Base-by-base conservation (phyloP, 2,329 filamentous ascomycete species). In the Cercospora citrullina region DNA sequence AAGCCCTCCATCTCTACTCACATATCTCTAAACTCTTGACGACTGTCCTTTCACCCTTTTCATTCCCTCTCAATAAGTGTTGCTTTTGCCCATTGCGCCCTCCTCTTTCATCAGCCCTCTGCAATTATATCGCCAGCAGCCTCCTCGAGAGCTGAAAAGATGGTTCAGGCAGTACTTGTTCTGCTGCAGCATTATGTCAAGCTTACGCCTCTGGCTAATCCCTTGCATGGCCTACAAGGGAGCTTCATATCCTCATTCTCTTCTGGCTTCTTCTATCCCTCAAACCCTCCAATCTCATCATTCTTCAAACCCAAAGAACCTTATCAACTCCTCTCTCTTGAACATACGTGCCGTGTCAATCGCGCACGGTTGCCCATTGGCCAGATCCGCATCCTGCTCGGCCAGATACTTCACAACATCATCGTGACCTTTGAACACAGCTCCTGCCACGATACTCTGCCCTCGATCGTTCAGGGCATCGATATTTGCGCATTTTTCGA, bases 351-450 rank as follows among this genome's bases (percentile, higher is more conserved):
- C 83, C 68, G 78, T 77, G 69, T 84, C 81, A 55, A 82, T 77
- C 18, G 82, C 83, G 77, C 78, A 82, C 45, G 82, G 82, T 69
- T 81, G 79, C 16, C 83, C 83, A 12, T 74, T 73, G 23, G 69
- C 65, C 4, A 81, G 59, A 74, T 83, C 80, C 64, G 81, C 82
- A 2, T 80, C 81, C 1, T 74, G 78, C 48, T 82, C 79, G 65
- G 79, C 78, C 68, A 86, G 63, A 42, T 80, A 84, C 76, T 86
- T 85, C 9, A 92, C 84, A 2, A 92, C 87, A 4, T 85, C 86
- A 64, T 86, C 84, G 74, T 90, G 88, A 10, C 87, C 87, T 78
- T 92, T 92, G 77, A 92, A 92, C 8, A 92, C 87, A 0, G 90
- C 90, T 0, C 90, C 90, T 0, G 90, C 89, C 3, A 92, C 81